Base-by-base conservation (phyloP, 2,329 filamentous ascomycete species). In the Exophiala sideris region DNA sequence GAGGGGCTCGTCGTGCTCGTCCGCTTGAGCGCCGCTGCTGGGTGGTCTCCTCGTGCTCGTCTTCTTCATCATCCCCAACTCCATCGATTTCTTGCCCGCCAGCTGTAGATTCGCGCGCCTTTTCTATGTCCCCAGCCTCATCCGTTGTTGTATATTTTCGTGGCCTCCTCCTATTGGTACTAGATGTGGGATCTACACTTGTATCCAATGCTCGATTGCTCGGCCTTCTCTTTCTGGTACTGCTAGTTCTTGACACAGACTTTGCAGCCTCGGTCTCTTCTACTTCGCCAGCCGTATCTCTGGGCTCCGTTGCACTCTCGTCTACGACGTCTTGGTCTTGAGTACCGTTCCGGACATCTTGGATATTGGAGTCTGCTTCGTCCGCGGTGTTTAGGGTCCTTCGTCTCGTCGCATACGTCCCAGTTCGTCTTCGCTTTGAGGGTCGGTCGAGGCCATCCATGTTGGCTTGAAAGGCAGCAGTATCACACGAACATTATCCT, bases 381-480 rank as follows among this genome's bases (percentile, higher is more conserved):
- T 11, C 18, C 12, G 14, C 10, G 38, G 52, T 50, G 34, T 36
- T 41, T 32, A 61, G 24, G 2, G 48, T 61, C 36, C 54, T 61
- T 24, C 56, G 50, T 49, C 52, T 52, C 5, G 53, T 48, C 5
- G 51, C 52, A 46, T 62, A 61, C n/a, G 58, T 59, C n/a, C 48
- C 56, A 8, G 56, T 61, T 38, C 58, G 48, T 48, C 54, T 42
- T n/a, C 62, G 60, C 55, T 64, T 64, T 5, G 60, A 51, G 12
- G 51, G 36, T 32, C 56, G 58, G 20, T 61, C 56, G 36, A 58
- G 58, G 32, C 52, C 47, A 11, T 44, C 48, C 50, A 59, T 56
- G 18, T 14, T 5, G 24, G 24, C 24, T 8, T 5, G 7, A 29
- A 8, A 29, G 24, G 5, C 24, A 29, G 24, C 7, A 29, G 7